These are phyloP conservation scores for Didymella lethalis DNA, from an alignment of 2,329 filamentous ascomycete genomes.

Conservation along the genomic window DNA sequence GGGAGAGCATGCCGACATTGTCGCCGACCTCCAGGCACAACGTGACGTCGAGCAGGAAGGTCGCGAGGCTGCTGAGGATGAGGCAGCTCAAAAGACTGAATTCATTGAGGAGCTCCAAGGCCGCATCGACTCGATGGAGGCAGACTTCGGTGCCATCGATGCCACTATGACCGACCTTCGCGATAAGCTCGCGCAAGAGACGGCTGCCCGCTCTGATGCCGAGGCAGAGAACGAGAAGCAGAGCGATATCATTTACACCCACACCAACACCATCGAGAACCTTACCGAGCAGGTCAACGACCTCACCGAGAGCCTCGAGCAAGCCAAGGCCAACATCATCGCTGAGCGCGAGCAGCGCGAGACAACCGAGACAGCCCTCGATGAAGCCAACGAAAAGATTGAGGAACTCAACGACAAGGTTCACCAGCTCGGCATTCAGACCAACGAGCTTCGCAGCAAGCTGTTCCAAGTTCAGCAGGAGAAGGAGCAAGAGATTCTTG, in stretches of 20 bases:
- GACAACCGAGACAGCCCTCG: constrained; percentile 53
- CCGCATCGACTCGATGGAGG: constrained; percentile 48
- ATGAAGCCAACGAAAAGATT: constrained; percentile 53
- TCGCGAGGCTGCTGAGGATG: constrained; percentile 50
- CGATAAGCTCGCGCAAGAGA: constrained; percentile 47
- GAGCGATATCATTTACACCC: constrained; percentile 43
- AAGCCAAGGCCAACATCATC: constrained; percentile 49
- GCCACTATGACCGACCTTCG: constrained; percentile 46
- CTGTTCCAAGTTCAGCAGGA: constrained; percentile 56
- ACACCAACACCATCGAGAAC: constrained; percentile 46
- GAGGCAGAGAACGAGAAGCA: constrained; percentile 52
- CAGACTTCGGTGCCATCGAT: constrained; percentile 45
- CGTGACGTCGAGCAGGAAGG: constrained; percentile 49
- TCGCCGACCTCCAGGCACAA: constrained; percentile 49
- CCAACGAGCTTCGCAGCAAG: constrained; percentile 59
- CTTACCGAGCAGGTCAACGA: constrained; percentile 47
- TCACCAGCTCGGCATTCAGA: constrained; percentile 53
- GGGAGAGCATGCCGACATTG: constrained; percentile 47
- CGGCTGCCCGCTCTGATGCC: constrained; percentile 39
- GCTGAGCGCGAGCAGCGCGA: constrained; percentile 56
- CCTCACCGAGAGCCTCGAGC: constrained; percentile 50
- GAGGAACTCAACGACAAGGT: constrained; percentile 52
- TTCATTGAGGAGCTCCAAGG: constrained; percentile 52
- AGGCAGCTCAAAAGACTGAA: constrained; percentile 49
- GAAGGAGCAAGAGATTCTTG: constrained; percentile 49